phyloP scores from a whole-genome alignment of 148 eudicot species.

The Camellia granthamiana region DNA sequence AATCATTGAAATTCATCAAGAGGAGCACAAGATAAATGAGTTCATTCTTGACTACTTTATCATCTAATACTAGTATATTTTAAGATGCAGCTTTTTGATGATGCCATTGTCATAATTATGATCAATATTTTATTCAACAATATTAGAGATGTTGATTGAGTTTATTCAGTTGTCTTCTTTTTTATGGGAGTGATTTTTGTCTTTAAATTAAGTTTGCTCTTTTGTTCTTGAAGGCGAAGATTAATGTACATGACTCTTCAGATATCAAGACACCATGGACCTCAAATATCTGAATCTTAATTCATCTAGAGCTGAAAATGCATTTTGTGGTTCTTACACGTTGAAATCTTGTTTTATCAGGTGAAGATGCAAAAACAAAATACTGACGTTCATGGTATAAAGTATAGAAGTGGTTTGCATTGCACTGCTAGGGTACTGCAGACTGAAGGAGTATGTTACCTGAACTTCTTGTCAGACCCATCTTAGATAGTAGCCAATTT shows the following conservation, averaged over 20 bases:
- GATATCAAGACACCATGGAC: too few species aligned
- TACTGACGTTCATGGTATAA: constrained; percentile 62
- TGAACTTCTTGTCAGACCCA: constrained; percentile 32
- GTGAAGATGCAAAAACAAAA: constrained; percentile 95
- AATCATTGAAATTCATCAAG: neutral
- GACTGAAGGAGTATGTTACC: constrained; percentile 93
- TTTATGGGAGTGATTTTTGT: too few species aligned
- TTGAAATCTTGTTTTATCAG: constrained; percentile 30
- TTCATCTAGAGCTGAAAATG: neutral
- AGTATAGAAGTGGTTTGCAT: constrained; percentile 77
- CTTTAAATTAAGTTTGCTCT: too few species aligned
- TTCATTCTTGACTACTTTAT: too few species aligned
- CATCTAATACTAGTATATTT: too few species aligned
- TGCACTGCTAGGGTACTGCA: constrained; percentile 76
- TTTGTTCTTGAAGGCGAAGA: too few species aligned
- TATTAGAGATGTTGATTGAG: too few species aligned
- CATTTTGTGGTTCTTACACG: neutral
- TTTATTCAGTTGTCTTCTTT: too few species aligned
- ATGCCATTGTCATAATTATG: too few species aligned
- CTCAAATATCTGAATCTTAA: neutral
- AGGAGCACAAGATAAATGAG: neutral
- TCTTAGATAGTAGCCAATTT: neutral
- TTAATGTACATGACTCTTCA: too few species aligned
- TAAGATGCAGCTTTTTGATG: too few species aligned
- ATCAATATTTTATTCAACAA: too few species aligned